Percentiles rank a stretch among this genome's conserved stretches.
These are phyloP conservation scores for Trichoderma afroharzianum DNA, from an alignment of 2,329 filamentous ascomycete species.

Conservation along the genomic window DNA sequence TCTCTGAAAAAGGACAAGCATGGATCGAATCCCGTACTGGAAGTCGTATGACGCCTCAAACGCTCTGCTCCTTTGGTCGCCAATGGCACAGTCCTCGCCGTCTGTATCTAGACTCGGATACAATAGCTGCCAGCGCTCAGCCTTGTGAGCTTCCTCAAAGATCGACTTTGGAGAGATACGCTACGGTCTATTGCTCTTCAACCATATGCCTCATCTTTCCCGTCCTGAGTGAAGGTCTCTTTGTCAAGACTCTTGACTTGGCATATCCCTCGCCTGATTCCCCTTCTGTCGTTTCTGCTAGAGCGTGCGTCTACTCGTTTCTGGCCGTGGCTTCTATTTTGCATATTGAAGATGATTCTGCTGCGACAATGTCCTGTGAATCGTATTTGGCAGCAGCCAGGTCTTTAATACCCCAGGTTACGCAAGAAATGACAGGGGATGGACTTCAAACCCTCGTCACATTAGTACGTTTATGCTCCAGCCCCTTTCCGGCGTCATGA, in stretches of 20 bases:
- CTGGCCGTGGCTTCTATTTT: not conserved
- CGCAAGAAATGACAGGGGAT: not conserved
- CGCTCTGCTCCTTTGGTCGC: not conserved
- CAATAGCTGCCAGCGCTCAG: not conserved
- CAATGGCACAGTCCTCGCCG: not conserved
- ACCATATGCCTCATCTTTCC: not conserved
- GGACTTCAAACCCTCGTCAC: not conserved
- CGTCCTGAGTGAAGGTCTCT: not conserved
- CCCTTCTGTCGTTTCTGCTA: not conserved
- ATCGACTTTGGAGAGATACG: not conserved
- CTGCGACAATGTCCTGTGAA: not conserved
- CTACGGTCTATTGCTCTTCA: not conserved
- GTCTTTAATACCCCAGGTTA: not conserved
- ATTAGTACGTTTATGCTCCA: not conserved
- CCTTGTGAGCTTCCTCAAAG: not conserved
- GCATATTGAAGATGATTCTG: not conserved
- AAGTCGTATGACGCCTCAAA: not conserved
- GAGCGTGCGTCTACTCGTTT: not conserved
- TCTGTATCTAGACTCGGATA: not conserved
- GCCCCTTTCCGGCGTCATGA: not conserved
- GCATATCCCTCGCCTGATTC: not conserved
- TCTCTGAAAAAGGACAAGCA: not conserved
- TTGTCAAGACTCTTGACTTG: not conserved
- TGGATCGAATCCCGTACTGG: not conserved
- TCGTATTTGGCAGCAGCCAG: not conserved